phyloP scores from a whole-genome alignment of 2,329 filamentous ascomycete genomes.

The Fusarium chaquense region DNA sequence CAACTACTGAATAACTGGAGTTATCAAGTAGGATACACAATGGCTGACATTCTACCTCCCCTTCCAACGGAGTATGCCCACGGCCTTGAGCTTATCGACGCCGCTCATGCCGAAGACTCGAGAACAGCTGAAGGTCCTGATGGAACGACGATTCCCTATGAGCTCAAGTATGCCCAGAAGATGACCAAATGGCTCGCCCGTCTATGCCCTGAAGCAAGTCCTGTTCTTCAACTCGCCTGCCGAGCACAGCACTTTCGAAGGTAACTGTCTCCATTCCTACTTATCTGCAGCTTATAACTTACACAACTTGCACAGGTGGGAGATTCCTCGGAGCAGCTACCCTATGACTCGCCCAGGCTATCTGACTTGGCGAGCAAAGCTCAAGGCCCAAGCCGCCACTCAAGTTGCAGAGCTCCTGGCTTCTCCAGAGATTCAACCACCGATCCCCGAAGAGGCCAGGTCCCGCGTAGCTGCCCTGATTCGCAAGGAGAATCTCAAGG shows the following conservation, averaged over 20 bases:
- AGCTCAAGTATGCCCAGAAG: conserved; percentile 83
- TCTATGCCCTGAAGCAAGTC: conserved; percentile 71
- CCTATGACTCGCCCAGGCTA: conserved; percentile 82
- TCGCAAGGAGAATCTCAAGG: conserved; percentile 78
- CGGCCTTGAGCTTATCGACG: conserved; percentile 78
- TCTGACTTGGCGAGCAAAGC: conserved; percentile 80
- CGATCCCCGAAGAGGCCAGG: conserved; percentile 63
- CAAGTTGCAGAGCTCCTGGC: conserved; percentile 67
- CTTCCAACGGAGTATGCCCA: conserved; percentile 58
- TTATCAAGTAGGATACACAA: conserved; percentile 8
- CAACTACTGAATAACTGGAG: not conserved
- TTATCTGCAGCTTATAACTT: not conserved
- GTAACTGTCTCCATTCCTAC: conserved; percentile 43
- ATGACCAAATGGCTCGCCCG: conserved; percentile 80
- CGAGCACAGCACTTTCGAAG: conserved; percentile 87
- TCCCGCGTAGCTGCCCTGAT: conserved; percentile 77
- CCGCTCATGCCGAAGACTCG: conserved; percentile 62
- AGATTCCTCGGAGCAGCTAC: conserved; percentile 79
- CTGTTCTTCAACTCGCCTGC: conserved; percentile 78
- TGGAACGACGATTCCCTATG: conserved; percentile 71
- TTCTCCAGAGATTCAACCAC: conserved; percentile 52
- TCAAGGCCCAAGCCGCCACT: conserved; percentile 73
- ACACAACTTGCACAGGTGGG: conserved; percentile 67
- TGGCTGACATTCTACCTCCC: conserved; percentile 43
- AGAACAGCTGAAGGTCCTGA: conserved; percentile 56